These are phyloP conservation scores for Fusarium devonianum DNA, from an alignment of 2,329 filamentous ascomycete species.

Conservation along the genomic window DNA sequence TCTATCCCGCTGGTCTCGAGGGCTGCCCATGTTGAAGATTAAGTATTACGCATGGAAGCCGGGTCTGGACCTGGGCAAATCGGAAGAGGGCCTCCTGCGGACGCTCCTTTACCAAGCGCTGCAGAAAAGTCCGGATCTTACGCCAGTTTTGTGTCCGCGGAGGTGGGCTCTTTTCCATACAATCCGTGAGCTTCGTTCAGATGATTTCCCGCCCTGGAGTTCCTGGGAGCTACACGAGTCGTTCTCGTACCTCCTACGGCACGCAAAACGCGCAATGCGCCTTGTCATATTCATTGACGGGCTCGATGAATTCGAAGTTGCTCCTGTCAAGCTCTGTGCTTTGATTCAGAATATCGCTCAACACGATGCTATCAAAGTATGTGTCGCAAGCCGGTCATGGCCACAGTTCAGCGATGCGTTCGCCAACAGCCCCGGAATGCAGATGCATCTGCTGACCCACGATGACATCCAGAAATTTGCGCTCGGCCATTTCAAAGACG, in stretches of 20 bases:
- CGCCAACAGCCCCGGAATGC: not conserved
- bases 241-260: not conserved
- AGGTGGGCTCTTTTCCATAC: not conserved
- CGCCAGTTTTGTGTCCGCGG: not conserved
- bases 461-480: not conserved
- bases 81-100: not conserved
- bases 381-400: slow-evolving; percentile 13
- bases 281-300: slow-evolving; percentile 11
- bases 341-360: not conserved
- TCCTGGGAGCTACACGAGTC: slow-evolving; percentile 5
- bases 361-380: not conserved
- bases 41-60: slow-evolving; percentile 13
- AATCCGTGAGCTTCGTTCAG: too few relatives aligned
- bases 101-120: not conserved
- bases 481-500: not conserved
- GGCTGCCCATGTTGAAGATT: not conserved
- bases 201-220: not conserved
- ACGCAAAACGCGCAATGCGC: not conserved
- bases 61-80: not conserved
- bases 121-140: not conserved
- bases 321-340: not conserved
- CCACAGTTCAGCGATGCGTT: slow-evolving; percentile 11
- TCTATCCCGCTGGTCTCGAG: not conserved
- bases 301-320: slow-evolving; percentile 5
- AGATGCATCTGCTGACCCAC: slow-evolving; percentile 7